Evolutionary conservation across 140 eudicot species (phyloP).

Genomic region (Flaveria floridana): DNA sequence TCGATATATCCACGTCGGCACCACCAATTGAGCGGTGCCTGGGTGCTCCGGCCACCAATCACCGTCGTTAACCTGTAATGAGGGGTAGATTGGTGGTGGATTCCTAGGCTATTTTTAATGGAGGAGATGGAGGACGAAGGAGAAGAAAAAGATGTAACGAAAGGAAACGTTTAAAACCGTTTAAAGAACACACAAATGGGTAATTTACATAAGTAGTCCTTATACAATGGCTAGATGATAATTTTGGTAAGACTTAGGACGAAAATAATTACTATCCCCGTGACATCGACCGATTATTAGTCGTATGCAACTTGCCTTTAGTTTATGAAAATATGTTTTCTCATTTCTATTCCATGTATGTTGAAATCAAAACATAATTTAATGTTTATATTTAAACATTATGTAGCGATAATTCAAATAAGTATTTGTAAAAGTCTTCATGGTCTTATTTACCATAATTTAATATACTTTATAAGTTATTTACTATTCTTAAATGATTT

Average conservation of each 20-base stretch:
- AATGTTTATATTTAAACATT: no score
- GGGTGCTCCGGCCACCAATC: slow-evolving; percentile 39
- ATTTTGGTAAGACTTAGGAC: background rate
- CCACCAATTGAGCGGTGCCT: slow-evolving; percentile 25
- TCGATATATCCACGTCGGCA: slow-evolving; percentile 25
- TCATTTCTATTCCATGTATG: no score
- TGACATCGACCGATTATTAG: no score
- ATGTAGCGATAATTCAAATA: no score
- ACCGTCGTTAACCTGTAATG: slow-evolving; percentile 37
- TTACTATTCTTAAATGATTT: no score
- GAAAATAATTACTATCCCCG: background rate
- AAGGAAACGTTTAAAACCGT: slow-evolving; percentile 11
- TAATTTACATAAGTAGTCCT: slow-evolving; percentile 4
- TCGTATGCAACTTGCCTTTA: no score
- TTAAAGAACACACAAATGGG: background rate
- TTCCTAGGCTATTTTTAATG: slow-evolving; percentile 6
- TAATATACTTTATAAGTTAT: no score
- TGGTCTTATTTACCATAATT: no score
- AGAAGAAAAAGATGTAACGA: slow-evolving; percentile 11
- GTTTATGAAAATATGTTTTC: no score
- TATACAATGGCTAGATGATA: background rate
- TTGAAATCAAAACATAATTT: no score
- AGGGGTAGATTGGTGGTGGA: slow-evolving; percentile 41
- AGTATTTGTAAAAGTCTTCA: no score
- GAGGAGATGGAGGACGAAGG: slow-evolving; percentile 7